Conservation (phyloP, 305 asterid species). For the Fraxinus xanthoxyloides region DNA sequence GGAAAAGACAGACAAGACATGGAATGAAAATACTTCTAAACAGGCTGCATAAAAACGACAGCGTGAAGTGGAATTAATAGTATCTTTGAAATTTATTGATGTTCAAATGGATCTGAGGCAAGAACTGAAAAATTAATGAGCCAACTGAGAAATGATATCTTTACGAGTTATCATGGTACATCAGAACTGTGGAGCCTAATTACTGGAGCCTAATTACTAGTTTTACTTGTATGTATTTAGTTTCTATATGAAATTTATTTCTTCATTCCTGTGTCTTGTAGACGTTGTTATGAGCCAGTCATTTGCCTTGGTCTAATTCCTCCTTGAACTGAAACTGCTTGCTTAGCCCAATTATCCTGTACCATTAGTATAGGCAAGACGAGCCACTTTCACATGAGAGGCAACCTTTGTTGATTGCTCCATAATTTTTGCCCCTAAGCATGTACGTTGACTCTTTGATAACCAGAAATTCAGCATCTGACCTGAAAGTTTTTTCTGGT, state of each 20-base stretch:
- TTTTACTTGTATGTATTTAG: background rate
- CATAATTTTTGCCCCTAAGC: background rate
- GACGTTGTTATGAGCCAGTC: background rate
- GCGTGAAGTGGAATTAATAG: background rate
- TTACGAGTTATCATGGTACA: background rate
- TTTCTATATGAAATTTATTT: background rate
- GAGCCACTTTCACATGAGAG: constrained; percentile 3
- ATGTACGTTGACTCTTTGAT: background rate
- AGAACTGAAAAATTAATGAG: background rate
- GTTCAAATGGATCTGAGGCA: background rate
- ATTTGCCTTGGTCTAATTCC: background rate
- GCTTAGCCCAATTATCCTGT: background rate
- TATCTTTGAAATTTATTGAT: background rate
- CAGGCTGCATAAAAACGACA: background rate
- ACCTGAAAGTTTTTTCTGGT: constrained; percentile 23
- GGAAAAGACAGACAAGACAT: background rate
- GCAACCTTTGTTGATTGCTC: background rate
- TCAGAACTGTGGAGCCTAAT: background rate
- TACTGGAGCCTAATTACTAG: background rate
- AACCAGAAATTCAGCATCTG: constrained; percentile 2
- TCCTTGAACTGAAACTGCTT: background rate
- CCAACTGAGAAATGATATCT: background rate
- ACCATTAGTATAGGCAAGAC: background rate
- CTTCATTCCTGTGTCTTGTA: constrained; percentile 12
- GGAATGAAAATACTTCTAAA: constrained; percentile 1